Conservation (phyloP, 2,329 filamentous ascomycete genomes). For the Hymenoscyphus fraxineus region DNA sequence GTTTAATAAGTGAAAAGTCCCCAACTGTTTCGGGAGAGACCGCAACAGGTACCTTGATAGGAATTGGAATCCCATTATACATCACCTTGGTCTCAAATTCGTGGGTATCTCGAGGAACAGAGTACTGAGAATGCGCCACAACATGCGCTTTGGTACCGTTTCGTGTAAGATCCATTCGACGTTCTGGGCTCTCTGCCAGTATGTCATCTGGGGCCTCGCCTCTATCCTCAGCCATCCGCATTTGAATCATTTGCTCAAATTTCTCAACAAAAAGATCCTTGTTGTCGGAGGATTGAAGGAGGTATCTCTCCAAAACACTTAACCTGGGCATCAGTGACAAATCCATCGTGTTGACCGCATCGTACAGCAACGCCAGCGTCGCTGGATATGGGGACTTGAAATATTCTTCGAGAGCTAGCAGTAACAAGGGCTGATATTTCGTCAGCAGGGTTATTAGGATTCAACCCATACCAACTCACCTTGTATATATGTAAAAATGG, state of each 20-base stretch:
- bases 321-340: slow-evolving; percentile 87
- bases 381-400: slow-evolving; percentile 88
- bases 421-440: slow-evolving; percentile 66
- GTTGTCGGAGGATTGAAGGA: slow-evolving; percentile 85
- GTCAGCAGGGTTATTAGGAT: slow-evolving; percentile 20
- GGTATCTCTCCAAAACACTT: slow-evolving; percentile 76
- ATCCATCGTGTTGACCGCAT: slow-evolving; percentile 95
- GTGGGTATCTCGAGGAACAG: slow-evolving; percentile 87
- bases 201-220: slow-evolving; percentile 40
- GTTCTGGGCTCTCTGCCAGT: slow-evolving; percentile 43
- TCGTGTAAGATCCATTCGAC: slow-evolving; percentile 39
- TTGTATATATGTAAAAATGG: slow-evolving; percentile 99
- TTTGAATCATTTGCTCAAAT: slow-evolving; percentile 90
- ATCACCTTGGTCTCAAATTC: slow-evolving; percentile 94
- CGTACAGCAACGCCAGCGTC: slow-evolving; percentile 82
- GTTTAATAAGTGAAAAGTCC: slow-evolving; percentile 94
- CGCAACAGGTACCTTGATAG: slow-evolving; percentile 92
- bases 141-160: slow-evolving; percentile 61
- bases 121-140: slow-evolving; percentile 62
- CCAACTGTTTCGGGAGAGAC: slow-evolving; percentile 94
- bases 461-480: slow-evolving; percentile 44
- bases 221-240: slow-evolving; percentile 66
- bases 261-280: slow-evolving; percentile 98
- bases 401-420: slow-evolving; percentile 92
- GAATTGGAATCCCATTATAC: slow-evolving; percentile 95